These are phyloP conservation scores for Populus pruinosa DNA, from an alignment of 345 rosid genomes.

Conservation along the genomic window DNA sequence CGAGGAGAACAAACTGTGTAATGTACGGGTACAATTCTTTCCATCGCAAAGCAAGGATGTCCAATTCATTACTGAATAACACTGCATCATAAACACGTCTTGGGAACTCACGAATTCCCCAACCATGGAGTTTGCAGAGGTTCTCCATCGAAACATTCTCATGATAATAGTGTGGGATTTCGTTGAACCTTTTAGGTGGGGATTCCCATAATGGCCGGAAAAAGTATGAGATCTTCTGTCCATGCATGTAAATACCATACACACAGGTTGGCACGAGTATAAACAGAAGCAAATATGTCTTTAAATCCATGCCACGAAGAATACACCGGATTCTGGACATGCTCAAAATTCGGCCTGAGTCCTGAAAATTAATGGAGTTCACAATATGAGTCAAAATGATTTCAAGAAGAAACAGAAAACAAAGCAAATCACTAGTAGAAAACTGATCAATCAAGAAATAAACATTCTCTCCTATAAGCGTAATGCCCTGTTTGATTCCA, in stretches of 20 bases:
- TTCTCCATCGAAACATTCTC: constrained; percentile 77
- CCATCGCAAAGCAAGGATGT: constrained; percentile 71
- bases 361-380: constrained; percentile 44
- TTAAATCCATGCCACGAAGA: constrained; percentile 85
- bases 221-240: constrained; percentile 78
- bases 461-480: not conserved
- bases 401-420: not conserved
- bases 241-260: constrained; percentile 60
- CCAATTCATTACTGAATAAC: constrained; percentile 74
- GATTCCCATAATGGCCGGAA: constrained; percentile 84
- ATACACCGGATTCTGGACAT: constrained; percentile 87
- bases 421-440: not conserved
- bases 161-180: constrained; percentile 74
- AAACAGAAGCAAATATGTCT: constrained; percentile 58
- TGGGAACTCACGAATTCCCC: constrained; percentile 81
- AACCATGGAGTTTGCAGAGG: constrained; percentile 81
- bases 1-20: constrained; percentile 76
- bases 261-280: constrained; percentile 67
- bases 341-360: constrained; percentile 67
- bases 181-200: constrained; percentile 73
- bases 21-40: constrained; percentile 73
- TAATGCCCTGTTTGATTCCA: not conserved
- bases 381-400: not conserved
- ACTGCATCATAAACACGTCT: constrained; percentile 84
- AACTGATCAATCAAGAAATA: not conserved